These are phyloP conservation scores for Microdochium bolleyi DNA, from an alignment of 2,329 filamentous ascomycete species.

Conservation along the genomic window DNA sequence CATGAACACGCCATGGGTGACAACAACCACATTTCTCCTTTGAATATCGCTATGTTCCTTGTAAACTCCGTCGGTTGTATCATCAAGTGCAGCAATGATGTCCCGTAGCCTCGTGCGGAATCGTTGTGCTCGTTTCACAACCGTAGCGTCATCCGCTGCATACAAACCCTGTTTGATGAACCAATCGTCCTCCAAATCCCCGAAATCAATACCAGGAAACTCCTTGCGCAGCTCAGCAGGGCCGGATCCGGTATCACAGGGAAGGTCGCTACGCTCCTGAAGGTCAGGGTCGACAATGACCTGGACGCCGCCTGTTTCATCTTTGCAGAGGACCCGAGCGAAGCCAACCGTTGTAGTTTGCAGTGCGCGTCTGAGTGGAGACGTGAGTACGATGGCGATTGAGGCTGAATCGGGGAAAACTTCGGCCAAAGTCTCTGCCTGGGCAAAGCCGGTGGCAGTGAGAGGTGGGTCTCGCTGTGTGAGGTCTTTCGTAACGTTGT, in stretches of 20 bases:
- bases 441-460: conserved; percentile 3
- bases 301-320: conserved; percentile 1
- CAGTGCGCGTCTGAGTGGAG: conserved; percentile 8
- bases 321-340: conserved; percentile 2
- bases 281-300: conserved; percentile 11
- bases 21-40: conserved; percentile 14
- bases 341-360: conserved; percentile 7
- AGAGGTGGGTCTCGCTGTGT: conserved; percentile 7
- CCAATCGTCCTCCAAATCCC: conserved; percentile 7
- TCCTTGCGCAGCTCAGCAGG: conserved; percentile 2
- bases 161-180: conserved; percentile 11
- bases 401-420: conserved; percentile 4
- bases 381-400: conserved; percentile 7
- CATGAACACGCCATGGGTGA: conserved; percentile 22
- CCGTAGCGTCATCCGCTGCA: conserved; percentile 10
- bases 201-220: conserved; percentile 10
- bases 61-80: too few relatives aligned
- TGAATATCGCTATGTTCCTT: not conserved
- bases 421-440: conserved; percentile 3
- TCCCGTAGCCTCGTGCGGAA: conserved; percentile 8
- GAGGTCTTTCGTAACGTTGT: conserved; percentile 10
- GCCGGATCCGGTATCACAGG: conserved; percentile 15
- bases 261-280: conserved; percentile 15
- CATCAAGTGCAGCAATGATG: conserved; percentile 2
- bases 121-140: conserved; percentile 6